Base-by-base conservation (phyloP, 1,139 yeast genomes). In the Pichia sp. region DNA sequence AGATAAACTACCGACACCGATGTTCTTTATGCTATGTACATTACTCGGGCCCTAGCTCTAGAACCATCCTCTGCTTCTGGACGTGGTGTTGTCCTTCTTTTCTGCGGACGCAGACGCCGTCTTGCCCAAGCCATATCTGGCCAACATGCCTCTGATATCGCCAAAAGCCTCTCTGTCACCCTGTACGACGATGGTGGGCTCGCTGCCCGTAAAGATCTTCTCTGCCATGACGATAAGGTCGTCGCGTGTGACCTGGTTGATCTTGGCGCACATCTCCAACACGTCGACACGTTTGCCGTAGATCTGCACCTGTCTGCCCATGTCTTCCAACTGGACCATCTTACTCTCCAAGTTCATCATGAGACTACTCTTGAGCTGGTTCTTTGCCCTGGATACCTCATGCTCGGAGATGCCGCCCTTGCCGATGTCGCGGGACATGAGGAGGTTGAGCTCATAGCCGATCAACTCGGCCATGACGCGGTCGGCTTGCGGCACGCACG, bases 331-430 rank as follows among this genome's bases (percentile, higher is more conserved):
- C 64, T 88, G 92, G 16, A 95, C 96, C 76, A 93, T 79, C 68
- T 87, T 90, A 62, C 95, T 84, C 70, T 93, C 99, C 49, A 92
- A 79, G 66, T 92, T 93, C 97, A 93, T 93, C 67, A 93, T 77
- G 58, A 93, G 75, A 5, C 96, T 86, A n/a, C 95, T 85, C 51
- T 87, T 84, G 55, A 93, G 78, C 73, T 93, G 99, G 70, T 90
- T 92, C 71, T 93, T 93, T 32, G 98, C 97, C 60, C 99, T 79
- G 57, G 77, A 72, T 8, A 93, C 93, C 72, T 93, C 99, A 45
- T 75, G 78, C 16, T 80, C 80, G 8, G 84, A 77, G 49, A 93
- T 74, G 0, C 83, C 86, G 15, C 85, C 85, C 52, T 78, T 76
- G 29, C 82, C 79, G 44, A 79, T 73, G 51, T 81, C 81, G 48